phyloP scores from a whole-genome alignment of 495 filamentous ascomycete species.

The Lasiosphaeria ovina region DNA sequence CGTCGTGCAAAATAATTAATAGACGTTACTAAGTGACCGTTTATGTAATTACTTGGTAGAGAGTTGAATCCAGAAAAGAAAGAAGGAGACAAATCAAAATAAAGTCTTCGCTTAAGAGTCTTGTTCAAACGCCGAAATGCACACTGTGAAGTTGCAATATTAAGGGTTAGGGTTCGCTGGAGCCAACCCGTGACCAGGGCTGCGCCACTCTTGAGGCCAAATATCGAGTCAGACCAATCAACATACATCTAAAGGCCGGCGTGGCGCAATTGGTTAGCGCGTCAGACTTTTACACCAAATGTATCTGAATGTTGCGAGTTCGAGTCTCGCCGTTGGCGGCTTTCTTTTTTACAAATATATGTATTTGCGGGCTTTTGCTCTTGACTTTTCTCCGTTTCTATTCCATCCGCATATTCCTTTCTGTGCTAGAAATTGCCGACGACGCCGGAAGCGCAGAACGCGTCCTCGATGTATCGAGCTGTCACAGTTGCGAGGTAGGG shows the following conservation, averaged over 20 bases:
- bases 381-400: background rate
- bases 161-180: background rate
- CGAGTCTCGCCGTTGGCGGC: background rate
- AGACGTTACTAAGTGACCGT: too few species aligned
- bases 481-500: too few species aligned
- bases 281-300: slow-evolving; percentile 27
- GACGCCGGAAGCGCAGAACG: too few species aligned
- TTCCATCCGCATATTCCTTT: background rate
- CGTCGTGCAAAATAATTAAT: too few species aligned
- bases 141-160: background rate
- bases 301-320: slow-evolving; percentile 4
- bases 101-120: too few species aligned
- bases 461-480: too few species aligned
- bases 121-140: too few species aligned
- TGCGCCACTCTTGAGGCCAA: background rate
- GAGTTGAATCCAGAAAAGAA: too few species aligned
- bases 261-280: slow-evolving; percentile 32
- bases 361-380: background rate
- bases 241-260: slow-evolving; percentile 12
- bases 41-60: too few species aligned
- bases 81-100: too few species aligned
- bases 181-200: background rate
- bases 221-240: slow-evolving; percentile 5
- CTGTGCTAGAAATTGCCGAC: background rate
- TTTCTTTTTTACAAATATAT: slow-evolving; percentile 1